Evolutionary conservation across 306 rosid genomes (phyloP).

Genomic region (Rosa lucieae): DNA sequence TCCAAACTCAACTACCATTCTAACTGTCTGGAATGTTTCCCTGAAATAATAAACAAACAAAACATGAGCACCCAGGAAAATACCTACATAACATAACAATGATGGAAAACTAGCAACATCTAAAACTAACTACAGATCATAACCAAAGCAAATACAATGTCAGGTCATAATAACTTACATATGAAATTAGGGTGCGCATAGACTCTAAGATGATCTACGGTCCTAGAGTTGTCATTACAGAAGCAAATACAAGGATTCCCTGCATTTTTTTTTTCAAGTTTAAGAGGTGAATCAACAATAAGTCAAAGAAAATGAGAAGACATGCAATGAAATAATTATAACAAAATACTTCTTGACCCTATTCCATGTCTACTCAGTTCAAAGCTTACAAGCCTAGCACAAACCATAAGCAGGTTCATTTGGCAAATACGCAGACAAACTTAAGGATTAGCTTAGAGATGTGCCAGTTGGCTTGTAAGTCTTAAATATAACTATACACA

Average conservation of each 20-base stretch:
- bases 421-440: not conserved
- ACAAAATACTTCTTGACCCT: not conserved
- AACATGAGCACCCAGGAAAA: not conserved
- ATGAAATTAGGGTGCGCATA: slow-evolving; percentile 53
- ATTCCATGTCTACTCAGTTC: not conserved
- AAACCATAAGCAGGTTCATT: not conserved
- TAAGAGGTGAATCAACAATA: too few species aligned
- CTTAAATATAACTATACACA: not conserved
- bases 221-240: slow-evolving; percentile 98
- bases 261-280: too few species aligned
- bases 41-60: not conserved
- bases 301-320: not conserved
- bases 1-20: too few species aligned
- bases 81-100: too few species aligned
- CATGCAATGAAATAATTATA: not conserved
- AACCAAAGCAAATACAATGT: not conserved
- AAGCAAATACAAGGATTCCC: slow-evolving; percentile 99
- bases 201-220: slow-evolving; percentile 97
- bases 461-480: not conserved
- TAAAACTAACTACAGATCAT: too few species aligned
- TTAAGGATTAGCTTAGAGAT: not conserved
- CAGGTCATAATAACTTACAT: slow-evolving; percentile 50
- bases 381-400: not conserved
- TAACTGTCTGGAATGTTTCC: not conserved
- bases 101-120: too few species aligned